These are phyloP conservation scores for Oryza brachyantha DNA, from an alignment of 176 grass and related monocot species.

Conservation along the genomic window DNA sequence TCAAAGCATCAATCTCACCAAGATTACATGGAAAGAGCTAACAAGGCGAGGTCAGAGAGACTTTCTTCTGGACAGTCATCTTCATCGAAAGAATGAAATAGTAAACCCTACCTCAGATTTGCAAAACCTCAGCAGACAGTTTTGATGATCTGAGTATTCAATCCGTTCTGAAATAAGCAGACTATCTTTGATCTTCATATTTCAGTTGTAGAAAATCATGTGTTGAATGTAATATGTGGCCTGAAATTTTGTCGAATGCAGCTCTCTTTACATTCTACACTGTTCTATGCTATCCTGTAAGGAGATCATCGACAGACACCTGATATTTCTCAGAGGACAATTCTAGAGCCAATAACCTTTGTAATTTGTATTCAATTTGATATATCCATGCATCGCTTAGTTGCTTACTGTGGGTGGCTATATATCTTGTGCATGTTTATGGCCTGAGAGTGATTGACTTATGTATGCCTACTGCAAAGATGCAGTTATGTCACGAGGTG, in stretches of 20 bases:
- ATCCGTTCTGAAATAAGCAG: conserved; percentile 7
- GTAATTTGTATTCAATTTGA: neutral
- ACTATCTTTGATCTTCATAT: neutral
- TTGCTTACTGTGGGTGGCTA: neutral
- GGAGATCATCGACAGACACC: neutral
- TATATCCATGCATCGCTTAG: neutral
- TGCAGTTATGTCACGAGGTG: neutral
- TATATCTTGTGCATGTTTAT: neutral
- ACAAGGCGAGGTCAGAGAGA: conserved; percentile 74
- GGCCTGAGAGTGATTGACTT: neutral
- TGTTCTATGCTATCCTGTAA: neutral
- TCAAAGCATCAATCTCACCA: conserved; percentile 90
- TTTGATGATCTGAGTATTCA: neutral
- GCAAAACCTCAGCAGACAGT: neutral
- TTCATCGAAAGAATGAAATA: conserved; percentile 48
- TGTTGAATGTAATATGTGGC: neutral
- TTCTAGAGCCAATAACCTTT: neutral
- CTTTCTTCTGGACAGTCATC: conserved; percentile 77
- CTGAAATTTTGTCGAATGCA: conserved; percentile 8
- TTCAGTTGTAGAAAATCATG: neutral
- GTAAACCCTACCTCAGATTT: neutral
- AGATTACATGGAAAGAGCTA: conserved; percentile 91
- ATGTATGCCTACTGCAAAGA: neutral
- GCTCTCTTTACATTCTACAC: neutral
- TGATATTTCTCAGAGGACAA: neutral